Evolutionary conservation across 495 filamentous ascomycete species (phyloP), one percentile per base, ranked within the genome.

Genomic region (Chlorociboria aeruginascens): DNA sequence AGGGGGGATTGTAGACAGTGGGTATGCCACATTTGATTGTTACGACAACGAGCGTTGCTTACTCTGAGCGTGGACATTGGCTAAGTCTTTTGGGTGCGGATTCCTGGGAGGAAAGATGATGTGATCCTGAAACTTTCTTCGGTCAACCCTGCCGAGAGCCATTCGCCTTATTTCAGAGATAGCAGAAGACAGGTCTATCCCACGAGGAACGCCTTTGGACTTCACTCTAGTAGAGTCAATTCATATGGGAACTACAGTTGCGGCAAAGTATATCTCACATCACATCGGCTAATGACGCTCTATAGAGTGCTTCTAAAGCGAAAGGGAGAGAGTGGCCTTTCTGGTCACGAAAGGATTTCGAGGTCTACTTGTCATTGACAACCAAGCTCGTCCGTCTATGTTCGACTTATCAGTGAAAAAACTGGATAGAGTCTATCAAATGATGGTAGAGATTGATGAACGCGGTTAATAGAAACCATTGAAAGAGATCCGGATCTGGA

Each of bases 201-300:
- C 46, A 9, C 29, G 36, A 32, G 46, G 46, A 41, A 28, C 45
- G 6, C 37, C 39, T 1, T n/a, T 49, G 8, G 46, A 49, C 16
- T 38, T 46, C 13, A 13, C 46, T 32, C 6, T n/a, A 13, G 30
- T 49, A 8, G 46, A 49, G 25, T 32, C 36, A 11, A 40, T 49
- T 16, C 36, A 38, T 14, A 57, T 57, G 54, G 54, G 54, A 10
- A 63, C 57, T 28, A 59, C 56, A 2, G 56, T 59, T 3, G 54
- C 53, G n/a, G 57, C 56, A 10, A 59, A 59, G 52, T 47, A 47
- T 14, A 30, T 32, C 32, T 54, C 52, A 8, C 60, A 53, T 37
- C 66, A 62, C 20, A 60, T 52, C 29, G 50, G 7, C 42, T 58
- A 11, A 39, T 48, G 10, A 53, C 49, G 16, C 45, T 45, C 36